Percentiles rank a stretch among this genome's conserved stretches.
Evolutionary conservation across 495 filamentous ascomycete genomes (phyloP).

Genomic region (Neurospora terricola): DNA sequence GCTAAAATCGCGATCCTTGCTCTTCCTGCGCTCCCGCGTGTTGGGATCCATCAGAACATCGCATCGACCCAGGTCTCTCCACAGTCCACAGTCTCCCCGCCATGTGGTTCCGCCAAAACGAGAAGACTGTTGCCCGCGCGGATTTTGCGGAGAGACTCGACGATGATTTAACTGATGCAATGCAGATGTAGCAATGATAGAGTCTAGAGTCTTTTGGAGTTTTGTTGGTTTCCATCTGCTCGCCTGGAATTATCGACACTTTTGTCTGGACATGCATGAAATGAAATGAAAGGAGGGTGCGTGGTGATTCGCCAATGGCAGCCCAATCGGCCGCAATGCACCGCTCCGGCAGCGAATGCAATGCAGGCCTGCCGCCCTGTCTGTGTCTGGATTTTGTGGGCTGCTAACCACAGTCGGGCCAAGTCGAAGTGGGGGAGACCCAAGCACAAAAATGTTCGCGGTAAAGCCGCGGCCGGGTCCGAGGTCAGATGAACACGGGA

Average conservation of each 20-base stretch:
- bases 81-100: neutral
- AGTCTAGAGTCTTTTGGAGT: neutral
- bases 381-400: neutral
- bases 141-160: neutral
- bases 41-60: neutral
- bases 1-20: neutral
- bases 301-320: neutral
- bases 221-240: neutral
- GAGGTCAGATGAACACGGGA: neutral
- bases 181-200: neutral
- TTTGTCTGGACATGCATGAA: neutral
- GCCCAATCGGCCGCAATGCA: neutral
- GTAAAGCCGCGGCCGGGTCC: neutral
- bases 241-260: neutral
- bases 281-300: neutral
- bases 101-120: neutral
- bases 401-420: neutral
- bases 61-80: neutral
- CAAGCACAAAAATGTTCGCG: neutral
- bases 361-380: neutral
- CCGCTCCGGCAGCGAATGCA: neutral
- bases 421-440: neutral
- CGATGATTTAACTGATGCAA: neutral
- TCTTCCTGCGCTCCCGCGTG: neutral
- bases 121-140: neutral